phyloP scores from a whole-genome alignment of 2,329 filamentous ascomycete genomes.

The Aspergillus uvarum region DNA sequence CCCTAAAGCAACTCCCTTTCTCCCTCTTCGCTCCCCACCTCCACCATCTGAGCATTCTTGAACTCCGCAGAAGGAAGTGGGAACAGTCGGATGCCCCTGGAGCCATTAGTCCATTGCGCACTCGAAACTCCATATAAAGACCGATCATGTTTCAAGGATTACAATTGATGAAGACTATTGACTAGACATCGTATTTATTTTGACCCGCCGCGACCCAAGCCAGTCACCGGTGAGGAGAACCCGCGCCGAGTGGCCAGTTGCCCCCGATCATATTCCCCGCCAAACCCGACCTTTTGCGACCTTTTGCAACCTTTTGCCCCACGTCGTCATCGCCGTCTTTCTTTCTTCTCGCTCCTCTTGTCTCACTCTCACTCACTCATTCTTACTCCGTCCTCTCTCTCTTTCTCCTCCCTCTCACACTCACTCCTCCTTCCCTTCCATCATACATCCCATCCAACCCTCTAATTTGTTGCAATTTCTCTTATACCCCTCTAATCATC shows the following conservation, averaged over 20 bases:
- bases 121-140: background rate
- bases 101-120: background rate
- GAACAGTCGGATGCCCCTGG: background rate
- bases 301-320: background rate
- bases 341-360: slow-evolving; percentile 1
- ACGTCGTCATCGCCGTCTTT: slow-evolving; percentile 12
- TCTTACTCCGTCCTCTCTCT: background rate
- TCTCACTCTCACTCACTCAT: background rate
- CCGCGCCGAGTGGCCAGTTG: background rate
- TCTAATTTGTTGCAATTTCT: slow-evolving; percentile 3
- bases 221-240: background rate
- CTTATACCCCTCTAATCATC: slow-evolving; percentile 1
- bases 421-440: slow-evolving; percentile 3
- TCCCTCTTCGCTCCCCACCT: background rate
- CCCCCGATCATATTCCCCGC: background rate
- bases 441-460: slow-evolving; percentile 2
- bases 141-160: background rate
- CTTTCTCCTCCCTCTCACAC: slow-evolving; percentile 11
- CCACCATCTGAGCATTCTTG: background rate
- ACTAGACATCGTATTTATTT: background rate
- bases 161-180: no score
- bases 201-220: background rate
- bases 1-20: background rate
- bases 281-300: background rate
- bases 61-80: background rate